Evolutionary conservation across 2,329 filamentous ascomycete species (phyloP), one percentile per base, ranked within the genome.

Genomic region (Myriosclerotinia duriaeana): DNA sequence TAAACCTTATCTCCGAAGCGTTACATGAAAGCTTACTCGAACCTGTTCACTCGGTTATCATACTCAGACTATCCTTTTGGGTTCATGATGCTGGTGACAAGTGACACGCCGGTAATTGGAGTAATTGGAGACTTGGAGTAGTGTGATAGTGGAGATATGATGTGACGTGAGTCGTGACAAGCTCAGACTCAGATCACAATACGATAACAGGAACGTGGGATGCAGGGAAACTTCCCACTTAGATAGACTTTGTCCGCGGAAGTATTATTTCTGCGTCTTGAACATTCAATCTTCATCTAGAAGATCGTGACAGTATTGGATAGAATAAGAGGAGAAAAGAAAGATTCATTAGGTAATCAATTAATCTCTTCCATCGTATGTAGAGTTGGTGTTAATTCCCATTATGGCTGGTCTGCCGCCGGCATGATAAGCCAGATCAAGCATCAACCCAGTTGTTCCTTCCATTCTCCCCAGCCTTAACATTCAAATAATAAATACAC

Each of bases 161-260:
- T n/a, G 42, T 20, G 15, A 46, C 20, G n/a, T 8, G n/a, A 22
- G 2, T 34, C 48, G 42, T 22, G 30, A 50, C 20, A 50, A 50
- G 44, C 30, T 50, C 34, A 60, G 30, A 38, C 56, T 8, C 15
- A 36, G n/a, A n/a, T 11, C 22, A 30, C 44, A 50, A 48, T 11
- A 14, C 22, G 22, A 50, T 15, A 38, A 50, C 44, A 44, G 56
- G 42, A 48, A 17, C 30, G 58, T 14, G 46, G 30, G 34, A 50
- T 50, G 58, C 46, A 61, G 58, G 58, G 58, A 61, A 50, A 61
- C 58, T 61, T 61, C 58, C 58, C 44, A 50, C 4, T 20, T n/a
- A n/a, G n/a, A n/a, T n/a, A n/a, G n/a, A n/a, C 8, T 50, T 26
- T 17, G 26, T 36, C 34, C n/a, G 15, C 12, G 44, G 22, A 58